Base-by-base conservation (phyloP, 1,139 yeast species). In the Kodamaea alishanica region DNA sequence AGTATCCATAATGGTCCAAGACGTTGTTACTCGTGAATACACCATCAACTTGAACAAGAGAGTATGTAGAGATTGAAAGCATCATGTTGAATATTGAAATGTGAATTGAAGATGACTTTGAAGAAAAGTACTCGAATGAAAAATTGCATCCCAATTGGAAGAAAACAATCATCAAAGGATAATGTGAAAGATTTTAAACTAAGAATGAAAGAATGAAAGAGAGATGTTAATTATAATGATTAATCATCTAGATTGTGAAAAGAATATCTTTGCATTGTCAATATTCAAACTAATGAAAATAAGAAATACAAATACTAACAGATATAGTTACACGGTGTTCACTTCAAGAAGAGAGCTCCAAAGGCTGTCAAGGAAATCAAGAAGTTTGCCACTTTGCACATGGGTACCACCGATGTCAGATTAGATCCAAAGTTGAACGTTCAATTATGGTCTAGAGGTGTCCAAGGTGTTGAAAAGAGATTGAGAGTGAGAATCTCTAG, bases 1-100 rank as follows among this genome's bases (percentile, higher is more conserved):
- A 53, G 47, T 49, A 52, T 48, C 47, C 57, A 79, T 77, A 77
- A 85, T 88, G 81, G 97, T 97, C 76, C 88, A 88, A 80, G 97
- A 92, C 92, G 97, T 89, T 76, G 97, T 94, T 77, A 87, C 98
- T 73, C 96, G 99, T 78, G 99, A 94, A 81, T 94, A 94, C 89
- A 94, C 98, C 83, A 90, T 94, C 77, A 92, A 94, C 90, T 79
- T 92, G 77, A 96, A 89, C 96, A 92, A 89, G 79, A 89, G 97
- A 80, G 95, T 87, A 82, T 74, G 94, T 84, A 48, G 34, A 40
- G 24, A 24, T 20, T 12, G 31, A 10, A 9, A 8, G 30, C 9
- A 20, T 8, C 15, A 8, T 8, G 8, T 6, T 11, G 28, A 32
- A 9, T 5, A n/a, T 7, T n/a, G 26, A 25, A 22, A 12, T 11